Base-by-base conservation (phyloP, 2,329 filamentous ascomycete genomes). In the Didymellaceae sp. region DNA sequence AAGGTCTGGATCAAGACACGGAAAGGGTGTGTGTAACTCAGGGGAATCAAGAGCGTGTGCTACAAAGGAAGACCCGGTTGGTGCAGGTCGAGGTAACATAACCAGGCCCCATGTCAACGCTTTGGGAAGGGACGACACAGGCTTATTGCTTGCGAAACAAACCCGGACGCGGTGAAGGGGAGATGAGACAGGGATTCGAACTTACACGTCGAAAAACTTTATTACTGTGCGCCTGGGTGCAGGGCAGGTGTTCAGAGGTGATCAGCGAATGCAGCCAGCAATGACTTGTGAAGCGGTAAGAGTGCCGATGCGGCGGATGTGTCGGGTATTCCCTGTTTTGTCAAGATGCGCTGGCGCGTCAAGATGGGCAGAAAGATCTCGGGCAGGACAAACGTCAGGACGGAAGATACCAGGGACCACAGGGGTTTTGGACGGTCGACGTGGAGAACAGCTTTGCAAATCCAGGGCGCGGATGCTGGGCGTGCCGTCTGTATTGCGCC, bases 141-240 rank as follows among this genome's bases (percentile, higher is more conserved):
- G 34, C 35, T 34, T 28, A 46, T 45, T 54, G 42, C 48, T 56
- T 59, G 61, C 54, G 59, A 61, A 65, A 72, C 67, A 70, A 68
- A 71, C 52, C 57, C 45, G 51, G 51, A 58, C 45, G 45, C 45
- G 49, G 59, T 59, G 56, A 63, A 58, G 48, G 59, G 61, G 59
- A 68, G 62, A 71, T 66, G 61, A 71, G 62, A 71, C 69, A 70
- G 60, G 63, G 64, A 71, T 66, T 42, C 31, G 42, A 14, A 52
- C 48, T 52, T 17, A 70, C 66, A 67, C 52, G 52, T 48, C 50
- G 51, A 54, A 62, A 45, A 56, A 55, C 43, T 56, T 47, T 55
- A 60, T 63, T 54, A 63, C 47, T 24, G 57, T 32, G 57, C 54
- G 42, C 53, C 45, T 51, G 54, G 31, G 52, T 59, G 59, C 61